Evolutionary conservation across 1,139 yeast species (phyloP).

Genomic region (Protomyces gravidus): DNA sequence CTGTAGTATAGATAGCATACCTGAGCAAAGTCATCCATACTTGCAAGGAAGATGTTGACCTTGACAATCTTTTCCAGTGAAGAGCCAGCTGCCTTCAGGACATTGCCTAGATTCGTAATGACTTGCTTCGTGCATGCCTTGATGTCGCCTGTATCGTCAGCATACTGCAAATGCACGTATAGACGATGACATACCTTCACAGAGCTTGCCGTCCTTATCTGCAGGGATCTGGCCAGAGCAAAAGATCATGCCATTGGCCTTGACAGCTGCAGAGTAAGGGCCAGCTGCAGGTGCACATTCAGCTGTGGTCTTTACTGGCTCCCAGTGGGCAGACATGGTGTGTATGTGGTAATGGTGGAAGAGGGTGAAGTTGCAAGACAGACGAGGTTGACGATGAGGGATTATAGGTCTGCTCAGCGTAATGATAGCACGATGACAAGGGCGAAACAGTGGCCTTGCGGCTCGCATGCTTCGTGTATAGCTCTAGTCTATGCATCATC

Average conservation of each 20-base stretch:
- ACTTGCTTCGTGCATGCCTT: constrained; percentile 33
- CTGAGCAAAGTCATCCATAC: constrained; percentile 59
- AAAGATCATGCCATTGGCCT: constrained; percentile 58
- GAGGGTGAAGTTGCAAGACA: too few relatives aligned
- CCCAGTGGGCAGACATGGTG: constrained; percentile 7
- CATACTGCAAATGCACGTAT: background rate
- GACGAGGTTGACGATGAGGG: too few relatives aligned
- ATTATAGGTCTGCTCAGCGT: too few relatives aligned
- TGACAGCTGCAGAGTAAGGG: constrained; percentile 29
- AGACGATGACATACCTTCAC: constrained; percentile 37
- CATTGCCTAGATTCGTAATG: constrained; percentile 52
- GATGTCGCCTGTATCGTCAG: constrained; percentile 15
- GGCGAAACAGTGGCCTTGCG: too few relatives aligned
- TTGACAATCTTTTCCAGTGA: constrained; percentile 68
- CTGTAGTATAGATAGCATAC: constrained; percentile 5
- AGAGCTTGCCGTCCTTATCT: constrained; percentile 75
- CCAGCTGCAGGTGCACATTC: constrained; percentile 27
- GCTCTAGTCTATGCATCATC: too few relatives aligned
- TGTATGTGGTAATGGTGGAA: too few relatives aligned
- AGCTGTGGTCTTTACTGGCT: constrained; percentile 19
- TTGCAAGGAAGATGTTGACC: constrained; percentile 74
- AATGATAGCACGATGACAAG: too few relatives aligned
- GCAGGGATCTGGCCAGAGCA: constrained; percentile 95
- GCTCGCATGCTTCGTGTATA: too few relatives aligned
- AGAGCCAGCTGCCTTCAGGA: constrained; percentile 72